phyloP scores from a whole-genome alignment of 129 eudicot species.

The Dittrichia graveolens region DNA sequence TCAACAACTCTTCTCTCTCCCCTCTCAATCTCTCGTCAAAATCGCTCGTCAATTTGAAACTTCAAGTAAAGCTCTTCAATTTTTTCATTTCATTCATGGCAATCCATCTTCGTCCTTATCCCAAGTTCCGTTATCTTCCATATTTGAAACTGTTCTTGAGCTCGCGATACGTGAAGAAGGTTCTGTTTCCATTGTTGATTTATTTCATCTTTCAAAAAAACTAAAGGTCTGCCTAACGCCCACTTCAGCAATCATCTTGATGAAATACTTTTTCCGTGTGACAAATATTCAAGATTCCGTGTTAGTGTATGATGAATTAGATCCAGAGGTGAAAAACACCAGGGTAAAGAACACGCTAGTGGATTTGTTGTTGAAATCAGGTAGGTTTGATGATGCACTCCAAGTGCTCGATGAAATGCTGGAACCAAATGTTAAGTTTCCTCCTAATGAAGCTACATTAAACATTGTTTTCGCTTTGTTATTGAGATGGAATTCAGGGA shows the following conservation, averaged over 20 bases:
- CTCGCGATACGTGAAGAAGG: conserved; percentile 47
- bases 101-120: conserved; percentile 24
- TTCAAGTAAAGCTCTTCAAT: conserved; percentile 54
- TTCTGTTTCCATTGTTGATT: conserved; percentile 19
- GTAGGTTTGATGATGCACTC: conserved; percentile 51
- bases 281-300: conserved; percentile 44
- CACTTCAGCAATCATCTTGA: conserved; percentile 49
- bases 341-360: conserved; percentile 37
- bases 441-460: conserved; percentile 34
- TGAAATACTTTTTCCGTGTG: conserved; percentile 42
- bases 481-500: conserved; percentile 40
- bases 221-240: conserved; percentile 35
- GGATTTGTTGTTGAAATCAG: conserved; percentile 31
- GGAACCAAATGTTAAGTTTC: conserved; percentile 25
- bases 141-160: conserved; percentile 63
- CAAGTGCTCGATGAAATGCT: conserved; percentile 79
- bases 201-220: conserved; percentile 48
- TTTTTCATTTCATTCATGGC: conserved; percentile 48
- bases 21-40: conserved; percentile 45
- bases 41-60: conserved; percentile 57
- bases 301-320: conserved; percentile 41
- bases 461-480: conserved; percentile 40
- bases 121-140: conserved; percentile 28
- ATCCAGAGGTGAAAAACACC: conserved; percentile 33
- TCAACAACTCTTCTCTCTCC: conserved; percentile 41